Percentiles rank a stretch among this genome's conserved stretches.
Evolutionary conservation across 2,329 filamentous ascomycete genomes (phyloP).

Genomic region (Fusarium concolor): DNA sequence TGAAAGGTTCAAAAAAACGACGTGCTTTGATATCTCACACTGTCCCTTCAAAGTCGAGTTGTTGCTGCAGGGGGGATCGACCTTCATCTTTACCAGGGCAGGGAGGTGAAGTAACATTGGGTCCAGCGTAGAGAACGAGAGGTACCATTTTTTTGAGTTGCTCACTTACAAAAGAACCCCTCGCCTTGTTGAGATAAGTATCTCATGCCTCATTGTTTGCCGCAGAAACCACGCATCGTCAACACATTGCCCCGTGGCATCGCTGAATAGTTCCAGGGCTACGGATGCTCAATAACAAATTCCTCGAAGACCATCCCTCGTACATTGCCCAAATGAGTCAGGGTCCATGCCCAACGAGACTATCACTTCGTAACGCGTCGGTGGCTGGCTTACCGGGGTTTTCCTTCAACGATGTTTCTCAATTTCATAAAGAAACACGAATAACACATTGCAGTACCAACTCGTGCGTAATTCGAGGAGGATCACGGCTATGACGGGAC

Average conservation of each 20-base stretch:
- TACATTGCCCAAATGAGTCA: constrained; percentile 10
- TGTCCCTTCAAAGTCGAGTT: constrained; percentile 14
- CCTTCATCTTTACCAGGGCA: constrained; percentile 15
- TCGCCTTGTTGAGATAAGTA: not conserved
- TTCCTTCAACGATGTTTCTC: constrained; percentile 13
- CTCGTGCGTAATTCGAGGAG: constrained; percentile 14
- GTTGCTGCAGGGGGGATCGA: constrained; percentile 33
- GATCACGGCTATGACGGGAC: constrained; percentile 39
- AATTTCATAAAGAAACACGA: constrained; percentile 13
- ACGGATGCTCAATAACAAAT: not conserved
- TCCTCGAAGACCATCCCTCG: not conserved
- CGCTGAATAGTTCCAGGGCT: not conserved
- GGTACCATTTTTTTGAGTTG: constrained; percentile 6
- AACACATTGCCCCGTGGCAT: not conserved
- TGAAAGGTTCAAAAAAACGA: constrained; percentile 5
- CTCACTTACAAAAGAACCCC: constrained; percentile 10
- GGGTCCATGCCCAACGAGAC: constrained; percentile 3
- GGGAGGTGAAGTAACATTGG: constrained; percentile 9
- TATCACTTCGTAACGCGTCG: constrained; percentile 20
- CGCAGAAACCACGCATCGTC: not conserved
- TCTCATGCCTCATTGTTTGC: not conserved
- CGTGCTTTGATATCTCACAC: constrained; percentile 7
- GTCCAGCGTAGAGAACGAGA: constrained; percentile 5
- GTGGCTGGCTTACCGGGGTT: constrained; percentile 25
- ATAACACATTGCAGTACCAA: constrained; percentile 28